phyloP scores from a whole-genome alignment of 345 rosid genomes.

The Sonneratia alba region DNA sequence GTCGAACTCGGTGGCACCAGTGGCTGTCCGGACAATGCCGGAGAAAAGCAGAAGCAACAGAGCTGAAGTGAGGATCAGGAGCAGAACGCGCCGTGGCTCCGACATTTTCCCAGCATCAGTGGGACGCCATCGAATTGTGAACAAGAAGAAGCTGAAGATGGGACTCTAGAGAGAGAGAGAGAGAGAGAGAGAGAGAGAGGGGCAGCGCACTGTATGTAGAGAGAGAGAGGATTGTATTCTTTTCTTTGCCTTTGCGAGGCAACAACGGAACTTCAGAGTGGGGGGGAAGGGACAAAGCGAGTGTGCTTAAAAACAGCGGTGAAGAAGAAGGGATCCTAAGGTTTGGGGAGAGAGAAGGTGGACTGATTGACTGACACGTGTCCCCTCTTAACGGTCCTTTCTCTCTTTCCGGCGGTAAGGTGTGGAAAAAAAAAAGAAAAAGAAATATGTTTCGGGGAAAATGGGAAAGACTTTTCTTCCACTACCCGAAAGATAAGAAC shows the following conservation, averaged over 20 bases:
- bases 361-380: conserved; percentile 46
- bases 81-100: neutral
- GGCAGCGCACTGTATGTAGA: no score
- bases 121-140: conserved; percentile 17
- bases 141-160: conserved; percentile 19
- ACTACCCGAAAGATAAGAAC: neutral
- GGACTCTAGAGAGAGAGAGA: conserved; percentile 9
- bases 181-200: neutral
- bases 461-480: conserved; percentile 1
- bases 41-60: conserved; percentile 29
- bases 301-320: conserved; percentile 4
- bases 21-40: conserved; percentile 7
- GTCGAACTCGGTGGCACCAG: conserved; percentile 52
- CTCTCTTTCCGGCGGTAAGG: conserved; percentile 1
- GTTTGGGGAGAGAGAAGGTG: conserved; percentile 25
- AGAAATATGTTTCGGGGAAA: neutral
- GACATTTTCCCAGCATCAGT: conserved; percentile 15
- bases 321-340: conserved; percentile 31
- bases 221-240: conserved; percentile 13
- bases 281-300: neutral
- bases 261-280: conserved; percentile 10
- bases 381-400: conserved; percentile 32
- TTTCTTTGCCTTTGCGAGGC: conserved; percentile 2
- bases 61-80: neutral
- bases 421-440: neutral